Evolutionary conservation across 495 filamentous ascomycete genomes (phyloP).

Genomic region (Amniculicola lignicola): DNA sequence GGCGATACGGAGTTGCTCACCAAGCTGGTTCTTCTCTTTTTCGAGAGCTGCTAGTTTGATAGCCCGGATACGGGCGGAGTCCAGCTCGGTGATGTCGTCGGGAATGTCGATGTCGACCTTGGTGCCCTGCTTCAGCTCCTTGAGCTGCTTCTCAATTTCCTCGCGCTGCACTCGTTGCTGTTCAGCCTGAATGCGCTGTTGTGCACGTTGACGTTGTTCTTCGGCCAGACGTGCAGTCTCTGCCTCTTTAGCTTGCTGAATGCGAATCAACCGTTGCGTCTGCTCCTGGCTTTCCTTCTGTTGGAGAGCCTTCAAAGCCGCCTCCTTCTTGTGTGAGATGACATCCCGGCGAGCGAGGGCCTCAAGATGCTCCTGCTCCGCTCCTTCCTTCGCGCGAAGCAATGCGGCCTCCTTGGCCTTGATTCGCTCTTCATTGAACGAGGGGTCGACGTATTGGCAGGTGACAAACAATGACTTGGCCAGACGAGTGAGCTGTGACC

Average conservation of each 20-base stretch:
- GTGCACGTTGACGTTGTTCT: slow-evolving; percentile 86
- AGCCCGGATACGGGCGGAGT: slow-evolving; percentile 81
- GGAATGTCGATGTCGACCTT: slow-evolving; percentile 70
- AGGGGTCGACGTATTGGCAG: slow-evolving; percentile 90
- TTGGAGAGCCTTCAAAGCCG: slow-evolving; percentile 77
- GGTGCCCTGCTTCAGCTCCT: slow-evolving; percentile 78
- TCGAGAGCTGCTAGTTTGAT: slow-evolving; percentile 94
- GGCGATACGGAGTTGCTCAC: slow-evolving; percentile 83
- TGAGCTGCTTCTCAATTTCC: slow-evolving; percentile 92
- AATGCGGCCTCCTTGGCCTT: slow-evolving; percentile 78
- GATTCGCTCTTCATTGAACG: slow-evolving; percentile 72
- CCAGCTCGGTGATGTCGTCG: slow-evolving; percentile 79
- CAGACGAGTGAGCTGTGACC: slow-evolving; percentile 86
- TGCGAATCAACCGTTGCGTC: slow-evolving; percentile 73
- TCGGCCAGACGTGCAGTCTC: slow-evolving; percentile 82
- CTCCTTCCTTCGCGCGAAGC: slow-evolving; percentile 75
- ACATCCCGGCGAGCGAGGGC: slow-evolving; percentile 80
- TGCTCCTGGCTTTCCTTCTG: slow-evolving; percentile 90
- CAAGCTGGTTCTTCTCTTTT: slow-evolving; percentile 92
- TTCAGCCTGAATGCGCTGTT: slow-evolving; percentile 83
- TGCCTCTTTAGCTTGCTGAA: slow-evolving; percentile 80
- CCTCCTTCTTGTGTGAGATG: slow-evolving; percentile 95
- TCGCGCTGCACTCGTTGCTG: slow-evolving; percentile 87
- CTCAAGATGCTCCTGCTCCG: slow-evolving; percentile 88
- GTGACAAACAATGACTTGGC: slow-evolving; percentile 88